Conservation (phyloP, 345 rosid species). For the Camelina hispida region DNA sequence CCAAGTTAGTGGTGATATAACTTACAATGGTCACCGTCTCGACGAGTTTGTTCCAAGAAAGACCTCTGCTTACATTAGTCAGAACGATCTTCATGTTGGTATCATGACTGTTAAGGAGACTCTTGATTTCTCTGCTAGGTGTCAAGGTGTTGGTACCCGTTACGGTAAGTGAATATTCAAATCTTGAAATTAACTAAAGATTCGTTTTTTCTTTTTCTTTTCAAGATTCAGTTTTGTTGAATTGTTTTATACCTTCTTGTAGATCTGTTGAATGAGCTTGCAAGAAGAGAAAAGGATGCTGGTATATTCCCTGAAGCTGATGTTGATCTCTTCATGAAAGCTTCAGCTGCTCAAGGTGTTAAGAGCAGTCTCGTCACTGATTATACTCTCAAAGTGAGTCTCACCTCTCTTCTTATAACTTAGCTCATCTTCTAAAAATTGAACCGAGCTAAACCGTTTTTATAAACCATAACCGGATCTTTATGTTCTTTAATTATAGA, state of each 20-base stretch:
- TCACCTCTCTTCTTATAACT: not conserved
- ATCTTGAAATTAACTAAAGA: not conserved
- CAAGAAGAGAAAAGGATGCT: slow-evolving; percentile 80
- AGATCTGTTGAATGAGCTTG: slow-evolving; percentile 74
- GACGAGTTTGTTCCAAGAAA: slow-evolving; percentile 55
- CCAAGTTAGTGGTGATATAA: slow-evolving; percentile 46
- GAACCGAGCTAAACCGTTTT: not conserved
- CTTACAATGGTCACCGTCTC: slow-evolving; percentile 61
- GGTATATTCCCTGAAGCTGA: slow-evolving; percentile 84
- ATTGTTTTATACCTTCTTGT: slow-evolving; percentile 4
- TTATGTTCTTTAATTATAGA: not conserved
- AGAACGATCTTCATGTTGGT: slow-evolving; percentile 76
- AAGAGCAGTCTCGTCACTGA: slow-evolving; percentile 82
- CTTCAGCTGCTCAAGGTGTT: slow-evolving; percentile 76
- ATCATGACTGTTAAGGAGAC: slow-evolving; percentile 93
- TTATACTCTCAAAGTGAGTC: slow-evolving; percentile 79
- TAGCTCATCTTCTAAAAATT: not conserved
- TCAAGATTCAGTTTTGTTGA: not conserved
- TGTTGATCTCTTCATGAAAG: slow-evolving; percentile 88
- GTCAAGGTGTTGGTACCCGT: slow-evolving; percentile 76
- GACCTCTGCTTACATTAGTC: slow-evolving; percentile 62
- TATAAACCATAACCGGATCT: not conserved
- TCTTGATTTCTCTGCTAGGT: slow-evolving; percentile 78
- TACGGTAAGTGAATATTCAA: slow-evolving; percentile 31
- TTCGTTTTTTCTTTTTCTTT: not conserved